Percentiles rank a stretch among this genome's conserved stretches.
phyloP scores from a whole-genome alignment of 345 rosid genomes.

The Salix exigua region DNA sequence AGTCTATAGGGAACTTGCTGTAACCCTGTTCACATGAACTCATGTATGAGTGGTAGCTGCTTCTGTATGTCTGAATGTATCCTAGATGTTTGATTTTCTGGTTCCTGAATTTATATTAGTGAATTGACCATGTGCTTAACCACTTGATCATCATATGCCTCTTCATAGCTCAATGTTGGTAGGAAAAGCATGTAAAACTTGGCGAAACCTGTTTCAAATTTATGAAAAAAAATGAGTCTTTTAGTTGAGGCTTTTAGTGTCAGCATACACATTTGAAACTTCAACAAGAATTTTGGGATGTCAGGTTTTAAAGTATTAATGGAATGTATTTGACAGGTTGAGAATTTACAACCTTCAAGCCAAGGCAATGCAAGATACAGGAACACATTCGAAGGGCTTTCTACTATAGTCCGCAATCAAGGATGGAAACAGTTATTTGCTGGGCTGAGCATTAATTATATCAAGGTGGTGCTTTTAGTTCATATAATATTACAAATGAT shows the following conservation, averaged over 20 bases:
- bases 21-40: background rate
- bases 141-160: background rate
- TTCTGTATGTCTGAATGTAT: background rate
- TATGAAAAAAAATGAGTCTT: background rate
- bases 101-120: background rate
- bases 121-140: background rate
- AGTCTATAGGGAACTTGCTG: background rate
- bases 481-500: background rate
- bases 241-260: background rate
- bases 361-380: constrained; percentile 52
- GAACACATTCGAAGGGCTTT: constrained; percentile 70
- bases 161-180: background rate
- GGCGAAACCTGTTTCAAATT: background rate
- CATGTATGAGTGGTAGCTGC: background rate
- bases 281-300: background rate
- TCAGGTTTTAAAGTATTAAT: background rate
- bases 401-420: constrained; percentile 59
- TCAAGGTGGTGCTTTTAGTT: constrained; percentile 49
- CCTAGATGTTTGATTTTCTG: background rate
- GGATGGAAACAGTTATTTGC: constrained; percentile 97
- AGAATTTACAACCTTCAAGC: constrained; percentile 51
- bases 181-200: background rate
- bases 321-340: constrained; percentile 52
- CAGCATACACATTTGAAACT: background rate
- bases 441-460: constrained; percentile 90